Evolutionary conservation across 805 yeast species (phyloP).

Genomic region (Wickerhamiella vanderwaltii): DNA sequence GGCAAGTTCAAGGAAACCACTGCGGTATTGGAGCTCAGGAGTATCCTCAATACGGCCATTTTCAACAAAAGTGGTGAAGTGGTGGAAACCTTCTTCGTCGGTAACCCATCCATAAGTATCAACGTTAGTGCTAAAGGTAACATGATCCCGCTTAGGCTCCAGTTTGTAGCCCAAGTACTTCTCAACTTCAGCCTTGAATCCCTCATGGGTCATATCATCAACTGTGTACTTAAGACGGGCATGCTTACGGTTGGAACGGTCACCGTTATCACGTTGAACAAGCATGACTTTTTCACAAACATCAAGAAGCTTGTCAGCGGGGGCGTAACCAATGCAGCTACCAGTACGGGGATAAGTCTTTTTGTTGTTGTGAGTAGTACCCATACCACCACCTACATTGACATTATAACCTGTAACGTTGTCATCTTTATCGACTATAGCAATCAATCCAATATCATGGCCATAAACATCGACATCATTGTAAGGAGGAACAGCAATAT

Average conservation of each 20-base stretch:
- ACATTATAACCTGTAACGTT: conserved; percentile 69
- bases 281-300: conserved; percentile 88
- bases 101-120: conserved; percentile 91
- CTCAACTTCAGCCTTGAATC: conserved; percentile 68
- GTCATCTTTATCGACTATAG: conserved; percentile 49
- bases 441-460: conserved; percentile 84
- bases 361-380: conserved; percentile 90
- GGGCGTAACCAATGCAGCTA: conserved; percentile 66
- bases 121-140: conserved; percentile 67
- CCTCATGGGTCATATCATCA: conserved; percentile 86
- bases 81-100: conserved; percentile 66
- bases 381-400: conserved; percentile 98
- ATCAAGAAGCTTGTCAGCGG: conserved; percentile 51
- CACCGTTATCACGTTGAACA: conserved; percentile 91
- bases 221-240: conserved; percentile 95
- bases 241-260: conserved; percentile 90
- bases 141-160: conserved; percentile 52
- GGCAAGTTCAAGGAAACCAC: conserved; percentile 74
- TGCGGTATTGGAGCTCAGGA: conserved; percentile 76
- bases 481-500: conserved; percentile 88
- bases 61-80: conserved; percentile 88
- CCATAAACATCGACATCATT: conserved; percentile 96
- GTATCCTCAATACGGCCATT: conserved; percentile 95
- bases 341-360: conserved; percentile 96
- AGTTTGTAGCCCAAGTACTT: conserved; percentile 68